These are phyloP conservation scores for Pseudofabraea citricarpa DNA, from an alignment of 2,329 filamentous ascomycete species.

Conservation along the genomic window DNA sequence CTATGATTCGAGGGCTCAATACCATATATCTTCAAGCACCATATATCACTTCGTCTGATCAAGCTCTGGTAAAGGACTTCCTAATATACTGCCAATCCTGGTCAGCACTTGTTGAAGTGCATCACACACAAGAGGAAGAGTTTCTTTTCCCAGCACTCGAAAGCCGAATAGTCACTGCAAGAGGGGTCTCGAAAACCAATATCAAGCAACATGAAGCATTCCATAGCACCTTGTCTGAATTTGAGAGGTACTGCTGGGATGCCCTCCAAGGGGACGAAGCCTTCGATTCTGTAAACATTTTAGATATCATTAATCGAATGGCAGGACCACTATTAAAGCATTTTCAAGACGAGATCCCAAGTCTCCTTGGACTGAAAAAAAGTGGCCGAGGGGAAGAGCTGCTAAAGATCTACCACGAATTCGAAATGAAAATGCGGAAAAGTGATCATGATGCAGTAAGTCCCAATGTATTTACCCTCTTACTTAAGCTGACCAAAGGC, in stretches of 20 bases:
- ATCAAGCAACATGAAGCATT: neutral
- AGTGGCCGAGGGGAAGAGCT: neutral
- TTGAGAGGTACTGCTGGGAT: neutral
- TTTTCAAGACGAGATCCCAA: neutral
- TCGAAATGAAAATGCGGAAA: neutral
- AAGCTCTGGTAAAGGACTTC: constrained; percentile 28
- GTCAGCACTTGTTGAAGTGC: constrained; percentile 26
- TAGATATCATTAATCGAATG: neutral
- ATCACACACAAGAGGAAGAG: constrained; percentile 33
- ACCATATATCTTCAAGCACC: constrained; percentile 29
- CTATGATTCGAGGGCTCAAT: constrained; percentile 31
- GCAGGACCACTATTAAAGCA: neutral
- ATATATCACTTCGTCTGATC: constrained; percentile 35
- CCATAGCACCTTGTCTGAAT: neutral
- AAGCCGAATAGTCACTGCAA: neutral
- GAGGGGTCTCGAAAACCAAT: neutral
- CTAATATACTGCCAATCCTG: constrained; percentile 20
- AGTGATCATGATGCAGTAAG: neutral
- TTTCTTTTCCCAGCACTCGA: neutral
- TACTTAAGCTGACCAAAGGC: too few species aligned
- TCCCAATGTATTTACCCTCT: too few species aligned
- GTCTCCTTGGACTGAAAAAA: neutral
- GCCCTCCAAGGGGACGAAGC: neutral
- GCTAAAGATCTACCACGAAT: neutral
- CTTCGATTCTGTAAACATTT: neutral